Base-by-base conservation (phyloP, 2,329 filamentous ascomycete species). In the Phaeophleospora eucalypticola region DNA sequence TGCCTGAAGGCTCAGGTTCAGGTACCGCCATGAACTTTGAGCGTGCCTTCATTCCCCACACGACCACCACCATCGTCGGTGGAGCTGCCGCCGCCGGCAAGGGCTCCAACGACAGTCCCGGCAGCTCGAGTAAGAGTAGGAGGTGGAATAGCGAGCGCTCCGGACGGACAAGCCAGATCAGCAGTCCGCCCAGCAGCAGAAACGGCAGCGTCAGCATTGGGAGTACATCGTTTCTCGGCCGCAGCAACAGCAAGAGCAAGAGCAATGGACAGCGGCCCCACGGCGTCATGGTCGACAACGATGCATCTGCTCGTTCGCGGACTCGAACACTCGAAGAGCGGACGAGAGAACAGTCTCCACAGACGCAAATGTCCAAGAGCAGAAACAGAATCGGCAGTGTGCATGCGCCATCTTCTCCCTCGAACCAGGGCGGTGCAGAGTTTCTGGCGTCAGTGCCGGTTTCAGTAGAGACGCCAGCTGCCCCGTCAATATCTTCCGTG, bases 331-430 rank as follows among this genome's bases (percentile, higher is more conserved):
- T 77, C 43, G 75, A 77, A 39, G 74, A 74, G 52, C 58, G 68
- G 18, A 59, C 61, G 7, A 59, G 69, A 40, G 70, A 72, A 42
- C 61, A 59, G 32, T 69, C 67, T 12, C 68, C 73, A n/a, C 61
- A 68, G 24, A 63, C 64, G 38, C 58, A 70, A 36, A 68, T 67
- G 21, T 38, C 51, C 35, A 68, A 81, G 48, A 75, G 70, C 56
- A 78, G 84, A 42, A 79, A 83, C 58, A 77, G 84, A 42, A 79
- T 88, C 36, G 83, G 84, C 41, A 88, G 85, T 20, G 80, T 88
- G 57, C 83, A 84, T 57, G 84, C 83, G 29, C 75, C 81, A 6
- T 69, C 74, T 3, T 78, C 81, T 3, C 72, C 79, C 39, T 71
- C 74, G 41, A 73, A 76, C 40, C 68, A 74, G 55, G 49, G 52